These are phyloP conservation scores for Actinomucor elegans DNA, from an alignment of 371 early-diverging fungal genomes.

Conservation along the genomic window DNA sequence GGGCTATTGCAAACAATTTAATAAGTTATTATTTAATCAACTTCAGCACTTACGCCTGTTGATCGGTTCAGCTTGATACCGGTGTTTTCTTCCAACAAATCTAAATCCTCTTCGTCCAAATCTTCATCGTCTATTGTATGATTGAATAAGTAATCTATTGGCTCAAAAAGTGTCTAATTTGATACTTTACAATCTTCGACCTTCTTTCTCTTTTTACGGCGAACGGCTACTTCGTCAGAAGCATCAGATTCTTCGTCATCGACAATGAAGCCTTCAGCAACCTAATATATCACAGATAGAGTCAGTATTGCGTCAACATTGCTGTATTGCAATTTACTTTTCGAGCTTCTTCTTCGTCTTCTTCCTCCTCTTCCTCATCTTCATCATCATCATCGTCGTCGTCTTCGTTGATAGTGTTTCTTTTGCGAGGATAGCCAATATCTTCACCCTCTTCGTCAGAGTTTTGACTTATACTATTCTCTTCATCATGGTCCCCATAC, in stretches of 20 bases:
- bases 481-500: conserved; percentile 20
- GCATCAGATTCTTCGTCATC: conserved; percentile 63
- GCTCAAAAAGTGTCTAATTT: not conserved
- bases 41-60: conserved; percentile 40
- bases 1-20: conserved; percentile 22
- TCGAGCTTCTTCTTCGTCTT: conserved; percentile 57
- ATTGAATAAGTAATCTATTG: not conserved
- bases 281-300: conserved; percentile 25
- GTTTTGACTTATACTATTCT: conserved; percentile 3
- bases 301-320: not conserved
- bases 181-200: conserved; percentile 39
- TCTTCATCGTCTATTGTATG: conserved; percentile 52
- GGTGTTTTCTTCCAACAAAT: conserved; percentile 82
- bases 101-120: conserved; percentile 89
- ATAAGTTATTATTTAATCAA: not conserved
- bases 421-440: conserved; percentile 39
- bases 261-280: conserved; percentile 67
- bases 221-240: conserved; percentile 36
- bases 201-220: conserved; percentile 54
- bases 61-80: conserved; percentile 59
- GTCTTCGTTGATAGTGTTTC: conserved; percentile 13
- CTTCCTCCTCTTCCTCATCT: conserved; percentile 62
- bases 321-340: conserved; percentile 23
- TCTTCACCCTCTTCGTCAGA: conserved; percentile 52
- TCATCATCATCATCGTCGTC: conserved; percentile 51